Evolutionary conservation across 345 rosid genomes (phyloP).

Genomic region (Citrus mangshanensis): DNA sequence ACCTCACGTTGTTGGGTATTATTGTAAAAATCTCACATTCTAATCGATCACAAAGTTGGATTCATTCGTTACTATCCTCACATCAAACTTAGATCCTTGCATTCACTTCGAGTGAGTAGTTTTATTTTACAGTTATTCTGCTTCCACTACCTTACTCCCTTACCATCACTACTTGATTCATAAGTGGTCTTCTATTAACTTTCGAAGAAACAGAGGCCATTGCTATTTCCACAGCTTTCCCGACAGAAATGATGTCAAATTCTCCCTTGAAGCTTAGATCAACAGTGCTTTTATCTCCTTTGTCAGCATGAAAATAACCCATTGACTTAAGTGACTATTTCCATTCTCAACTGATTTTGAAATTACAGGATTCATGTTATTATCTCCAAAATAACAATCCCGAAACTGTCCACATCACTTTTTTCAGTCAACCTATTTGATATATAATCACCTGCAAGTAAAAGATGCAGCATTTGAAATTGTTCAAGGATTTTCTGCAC

Average conservation of each 20-base stretch:
- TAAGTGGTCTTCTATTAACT: slow-evolving; percentile 21
- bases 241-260: slow-evolving; percentile 28
- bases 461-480: not conserved
- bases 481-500: not conserved
- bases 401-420: slow-evolving; percentile 48
- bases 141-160: too few relatives aligned
- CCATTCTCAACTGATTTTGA: not conserved
- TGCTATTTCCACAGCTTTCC: slow-evolving; percentile 47
- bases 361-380: slow-evolving; percentile 27
- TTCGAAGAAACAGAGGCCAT: slow-evolving; percentile 30
- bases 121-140: too few relatives aligned
- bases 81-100: too few relatives aligned
- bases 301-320: slow-evolving; percentile 29
- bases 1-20: too few relatives aligned
- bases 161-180: slow-evolving; percentile 28
- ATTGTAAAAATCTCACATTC: too few relatives aligned
- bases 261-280: slow-evolving; percentile 39
- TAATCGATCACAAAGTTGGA: too few relatives aligned
- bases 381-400: too few relatives aligned
- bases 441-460: not conserved
- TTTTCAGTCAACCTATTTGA: slow-evolving; percentile 35
- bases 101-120: too few relatives aligned
- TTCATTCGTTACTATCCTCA: too few relatives aligned
- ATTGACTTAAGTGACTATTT: slow-evolving; percentile 27
- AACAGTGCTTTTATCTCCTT: slow-evolving; percentile 38